Conservation (phyloP, 2,329 filamentous ascomycete genomes). For the Akanthomyces muscarius region DNA sequence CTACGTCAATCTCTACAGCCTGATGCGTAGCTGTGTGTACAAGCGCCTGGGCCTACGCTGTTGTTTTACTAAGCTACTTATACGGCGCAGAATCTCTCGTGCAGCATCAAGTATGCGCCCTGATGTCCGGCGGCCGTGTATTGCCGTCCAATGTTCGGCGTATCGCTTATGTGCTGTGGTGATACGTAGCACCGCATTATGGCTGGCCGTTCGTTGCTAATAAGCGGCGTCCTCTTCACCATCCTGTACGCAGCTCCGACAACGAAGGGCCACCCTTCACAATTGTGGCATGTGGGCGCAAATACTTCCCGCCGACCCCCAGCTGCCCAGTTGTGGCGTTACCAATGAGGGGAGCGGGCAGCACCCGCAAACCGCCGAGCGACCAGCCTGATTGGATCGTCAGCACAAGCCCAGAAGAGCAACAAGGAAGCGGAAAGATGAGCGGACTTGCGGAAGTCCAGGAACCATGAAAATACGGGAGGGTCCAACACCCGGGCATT, state of each 20-base stretch:
- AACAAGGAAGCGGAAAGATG: background rate
- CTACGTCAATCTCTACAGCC: background rate
- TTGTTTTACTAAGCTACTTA: background rate
- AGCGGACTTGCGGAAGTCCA: background rate
- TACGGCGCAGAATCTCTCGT: background rate
- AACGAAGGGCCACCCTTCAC: slow-evolving; percentile 1
- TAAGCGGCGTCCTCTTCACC: background rate
- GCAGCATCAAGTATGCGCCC: background rate
- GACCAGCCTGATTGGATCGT: background rate
- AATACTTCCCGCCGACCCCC: background rate
- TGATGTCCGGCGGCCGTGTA: background rate
- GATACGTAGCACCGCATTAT: background rate
- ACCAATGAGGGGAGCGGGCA: background rate
- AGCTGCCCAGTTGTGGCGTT: slow-evolving; percentile 9
- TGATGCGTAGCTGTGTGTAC: background rate
- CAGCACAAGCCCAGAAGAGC: slow-evolving; percentile 1
- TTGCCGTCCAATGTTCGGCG: background rate
- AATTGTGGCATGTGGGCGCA: slow-evolving; percentile 10
- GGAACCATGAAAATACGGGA: background rate
- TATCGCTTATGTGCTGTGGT: slow-evolving; percentile 3
- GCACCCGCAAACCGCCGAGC: slow-evolving; percentile 2
- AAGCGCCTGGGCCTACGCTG: too few species aligned
- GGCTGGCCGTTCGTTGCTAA: background rate
- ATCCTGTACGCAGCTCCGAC: background rate
- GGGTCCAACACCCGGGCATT: background rate